phyloP scores from a whole-genome alignment of 176 grass and related monocot genomes.

The Rhynchospora tenuis region DNA sequence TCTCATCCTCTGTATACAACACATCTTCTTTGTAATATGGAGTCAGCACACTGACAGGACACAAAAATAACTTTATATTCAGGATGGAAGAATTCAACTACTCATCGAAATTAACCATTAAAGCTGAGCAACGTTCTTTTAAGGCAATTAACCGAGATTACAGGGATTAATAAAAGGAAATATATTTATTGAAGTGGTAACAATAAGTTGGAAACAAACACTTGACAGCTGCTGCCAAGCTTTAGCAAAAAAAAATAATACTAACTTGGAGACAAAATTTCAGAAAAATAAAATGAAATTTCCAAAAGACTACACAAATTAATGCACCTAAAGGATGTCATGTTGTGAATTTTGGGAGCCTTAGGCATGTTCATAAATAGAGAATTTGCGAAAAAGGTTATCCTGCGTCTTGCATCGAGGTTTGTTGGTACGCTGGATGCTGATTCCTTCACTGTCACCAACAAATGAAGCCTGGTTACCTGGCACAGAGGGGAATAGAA shows the following conservation, averaged over 20 bases:
- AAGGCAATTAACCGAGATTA: neutral
- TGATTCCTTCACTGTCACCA: slow-evolving; percentile 88
- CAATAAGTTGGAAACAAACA: neutral
- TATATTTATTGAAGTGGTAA: neutral
- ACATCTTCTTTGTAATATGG: slow-evolving; percentile 94
- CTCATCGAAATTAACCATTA: neutral
- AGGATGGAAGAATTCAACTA: neutral
- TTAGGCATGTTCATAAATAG: slow-evolving; percentile 90
- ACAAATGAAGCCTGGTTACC: slow-evolving; percentile 80
- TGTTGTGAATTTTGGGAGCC: slow-evolving; percentile 60
- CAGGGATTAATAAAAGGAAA: neutral
- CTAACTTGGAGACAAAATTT: neutral
- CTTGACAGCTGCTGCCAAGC: no score
- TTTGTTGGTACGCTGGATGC: slow-evolving; percentile 78
- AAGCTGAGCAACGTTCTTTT: neutral
- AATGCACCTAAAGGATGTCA: slow-evolving; percentile 88
- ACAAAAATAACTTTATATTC: neutral
- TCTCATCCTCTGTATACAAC: slow-evolving; percentile 54
- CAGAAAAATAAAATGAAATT: neutral
- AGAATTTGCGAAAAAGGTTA: slow-evolving; percentile 98
- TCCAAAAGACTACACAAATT: neutral
- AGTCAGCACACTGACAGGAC: slow-evolving; percentile 76
- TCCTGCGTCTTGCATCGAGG: slow-evolving; percentile 85
- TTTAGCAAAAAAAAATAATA: no score
- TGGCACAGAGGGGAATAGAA: slow-evolving; percentile 18